Conservation (phyloP, 495 filamentous ascomycete species). For the Aspergillus saccharolyticus region DNA sequence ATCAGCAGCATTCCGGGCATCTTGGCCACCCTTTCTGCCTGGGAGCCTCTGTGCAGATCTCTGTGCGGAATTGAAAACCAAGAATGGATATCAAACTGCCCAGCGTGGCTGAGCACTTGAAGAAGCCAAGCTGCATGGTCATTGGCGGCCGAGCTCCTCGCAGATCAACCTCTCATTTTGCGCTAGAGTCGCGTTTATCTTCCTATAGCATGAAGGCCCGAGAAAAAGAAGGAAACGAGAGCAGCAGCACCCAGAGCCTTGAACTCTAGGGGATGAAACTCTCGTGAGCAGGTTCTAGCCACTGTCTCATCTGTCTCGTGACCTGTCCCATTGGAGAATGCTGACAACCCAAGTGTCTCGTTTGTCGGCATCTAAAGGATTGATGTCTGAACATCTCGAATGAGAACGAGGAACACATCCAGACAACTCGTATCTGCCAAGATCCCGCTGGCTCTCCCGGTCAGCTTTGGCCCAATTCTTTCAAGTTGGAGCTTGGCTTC, state of each 20-base stretch:
- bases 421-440: background rate
- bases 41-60: background rate
- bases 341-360: background rate
- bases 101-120: slow-evolving; percentile 2
- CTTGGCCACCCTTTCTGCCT: background rate
- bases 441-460: background rate
- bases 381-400: background rate
- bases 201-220: background rate
- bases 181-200: background rate
- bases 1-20: background rate
- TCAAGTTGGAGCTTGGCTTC: background rate
- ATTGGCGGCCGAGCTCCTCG: background rate
- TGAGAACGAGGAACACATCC: background rate
- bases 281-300: background rate
- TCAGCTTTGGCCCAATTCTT: background rate
- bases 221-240: background rate
- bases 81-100: background rate
- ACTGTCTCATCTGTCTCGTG: slow-evolving; percentile 2
- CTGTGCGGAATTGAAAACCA: background rate
- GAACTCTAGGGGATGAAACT: background rate
- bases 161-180: background rate
- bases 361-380: background rate
- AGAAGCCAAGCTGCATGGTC: background rate
- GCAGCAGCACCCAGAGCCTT: background rate
- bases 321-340: background rate